These are phyloP conservation scores for Boletus mariae DNA, from an alignment of 1,284 basidiomycete species.

Conservation along the genomic window DNA sequence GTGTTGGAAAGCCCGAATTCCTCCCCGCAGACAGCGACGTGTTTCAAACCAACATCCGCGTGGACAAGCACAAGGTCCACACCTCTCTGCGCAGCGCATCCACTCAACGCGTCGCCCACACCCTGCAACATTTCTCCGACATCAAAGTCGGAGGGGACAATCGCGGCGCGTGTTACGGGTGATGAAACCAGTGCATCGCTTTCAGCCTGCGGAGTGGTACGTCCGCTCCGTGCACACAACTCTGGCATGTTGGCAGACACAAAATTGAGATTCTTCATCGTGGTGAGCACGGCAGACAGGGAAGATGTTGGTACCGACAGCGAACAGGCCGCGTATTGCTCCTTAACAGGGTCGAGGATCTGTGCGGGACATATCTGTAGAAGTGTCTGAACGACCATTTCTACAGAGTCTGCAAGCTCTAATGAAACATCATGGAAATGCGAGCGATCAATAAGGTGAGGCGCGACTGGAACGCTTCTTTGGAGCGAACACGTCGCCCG, in stretches of 20 bases:
- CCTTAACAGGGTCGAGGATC: constrained; percentile 86
- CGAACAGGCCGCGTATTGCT: constrained; percentile 85
- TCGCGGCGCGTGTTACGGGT: constrained; percentile 15
- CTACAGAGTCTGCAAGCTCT: constrained; percentile 84
- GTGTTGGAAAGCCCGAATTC: constrained; percentile 80
- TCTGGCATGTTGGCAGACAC: constrained; percentile 75
- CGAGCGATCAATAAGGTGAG: constrained; percentile 31
- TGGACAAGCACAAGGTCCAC: constrained; percentile 89
- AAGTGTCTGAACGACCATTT: constrained; percentile 84
- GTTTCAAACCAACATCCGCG: constrained; percentile 79
- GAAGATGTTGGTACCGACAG: constrained; percentile 82
- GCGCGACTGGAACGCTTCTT: constrained; percentile 2
- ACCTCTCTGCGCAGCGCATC: constrained; percentile 75
- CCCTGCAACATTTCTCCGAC: constrained; percentile 71
- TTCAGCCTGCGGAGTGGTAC: constrained; percentile 15
- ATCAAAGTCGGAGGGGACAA: constrained; percentile 49
- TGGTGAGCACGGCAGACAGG: constrained; percentile 82
- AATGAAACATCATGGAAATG: constrained; percentile 64
- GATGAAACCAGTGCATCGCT: constrained; percentile 19
- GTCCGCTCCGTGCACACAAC: constrained; percentile 31
- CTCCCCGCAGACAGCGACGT: constrained; percentile 80
- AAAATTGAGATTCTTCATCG: constrained; percentile 89
- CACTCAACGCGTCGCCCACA: constrained; percentile 81
- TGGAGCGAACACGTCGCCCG: constrained; percentile 8
- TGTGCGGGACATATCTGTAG: constrained; percentile 85